Evolutionary conservation across 108 stramenopile genomes (phyloP).

Genomic region (Fragilariopsis cylindrus): DNA sequence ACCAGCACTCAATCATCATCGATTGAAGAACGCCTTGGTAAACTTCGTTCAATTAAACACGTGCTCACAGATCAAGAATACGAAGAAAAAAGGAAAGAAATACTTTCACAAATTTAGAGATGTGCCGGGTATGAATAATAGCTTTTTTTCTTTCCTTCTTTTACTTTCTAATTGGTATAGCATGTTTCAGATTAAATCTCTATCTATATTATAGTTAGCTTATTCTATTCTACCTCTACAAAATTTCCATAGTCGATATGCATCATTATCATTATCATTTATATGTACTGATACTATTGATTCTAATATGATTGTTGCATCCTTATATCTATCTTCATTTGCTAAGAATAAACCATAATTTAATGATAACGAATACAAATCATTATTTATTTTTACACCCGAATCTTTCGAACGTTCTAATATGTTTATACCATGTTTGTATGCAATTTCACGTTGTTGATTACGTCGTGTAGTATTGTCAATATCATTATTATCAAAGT

Average conservation of each 20-base stretch:
- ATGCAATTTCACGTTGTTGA: conserved; percentile 29
- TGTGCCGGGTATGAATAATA: not conserved
- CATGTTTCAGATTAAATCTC: too few species aligned
- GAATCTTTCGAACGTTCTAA: conserved; percentile 12
- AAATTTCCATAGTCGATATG: not conserved
- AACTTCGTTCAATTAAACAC: too few species aligned
- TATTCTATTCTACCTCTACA: not conserved
- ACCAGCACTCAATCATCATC: too few species aligned
- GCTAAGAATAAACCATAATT: conserved; percentile 64
- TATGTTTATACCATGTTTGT: conserved; percentile 20
- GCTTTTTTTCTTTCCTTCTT: not conserved
- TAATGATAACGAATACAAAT: conserved; percentile 41
- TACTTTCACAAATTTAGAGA: conserved; percentile 1
- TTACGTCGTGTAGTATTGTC: not conserved
- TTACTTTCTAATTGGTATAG: too few species aligned
- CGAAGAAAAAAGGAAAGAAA: not conserved
- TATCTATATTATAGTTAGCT: too few species aligned
- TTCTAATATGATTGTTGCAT: conserved; percentile 44
- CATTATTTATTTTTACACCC: conserved; percentile 32
- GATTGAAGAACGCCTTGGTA: too few species aligned
- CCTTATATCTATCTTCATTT: conserved; percentile 54
- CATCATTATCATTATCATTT: not conserved
- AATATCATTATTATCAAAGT: not conserved
- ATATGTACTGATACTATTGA: too few species aligned
- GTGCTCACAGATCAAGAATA: too few species aligned